phyloP scores from a whole-genome alignment of 371 early-diverging fungal genomes.

The Mortierella sp. region DNA sequence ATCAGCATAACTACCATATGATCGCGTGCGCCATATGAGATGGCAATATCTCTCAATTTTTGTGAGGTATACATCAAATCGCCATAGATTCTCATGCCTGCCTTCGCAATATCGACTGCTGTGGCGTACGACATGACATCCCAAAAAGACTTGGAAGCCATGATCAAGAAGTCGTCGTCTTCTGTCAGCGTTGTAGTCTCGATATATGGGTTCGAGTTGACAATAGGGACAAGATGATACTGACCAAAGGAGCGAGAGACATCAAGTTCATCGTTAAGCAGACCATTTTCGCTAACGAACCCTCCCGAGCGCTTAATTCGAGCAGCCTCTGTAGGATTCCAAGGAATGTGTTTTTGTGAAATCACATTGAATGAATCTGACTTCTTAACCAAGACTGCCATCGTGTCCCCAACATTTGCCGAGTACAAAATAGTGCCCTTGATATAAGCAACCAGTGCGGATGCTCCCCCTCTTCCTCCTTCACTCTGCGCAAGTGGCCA shows the following conservation, averaged over 20 bases:
- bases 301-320: constrained; percentile 88
- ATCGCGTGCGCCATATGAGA: constrained; percentile 84
- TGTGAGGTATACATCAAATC: constrained; percentile 86
- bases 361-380: constrained; percentile 81
- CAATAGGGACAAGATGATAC: constrained; percentile 85
- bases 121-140: constrained; percentile 84
- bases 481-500: constrained; percentile 60
- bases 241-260: constrained; percentile 91
- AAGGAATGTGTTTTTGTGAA: constrained; percentile 84
- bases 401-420: constrained; percentile 92
- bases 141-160: constrained; percentile 90
- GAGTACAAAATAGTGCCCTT: constrained; percentile 83
- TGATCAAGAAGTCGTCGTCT: constrained; percentile 92
- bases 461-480: constrained; percentile 75
- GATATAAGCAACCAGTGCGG: constrained; percentile 84
- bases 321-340: constrained; percentile 78
- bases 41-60: constrained; percentile 87
- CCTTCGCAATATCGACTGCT: constrained; percentile 88
- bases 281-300: constrained; percentile 80
- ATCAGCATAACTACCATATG: constrained; percentile 90
- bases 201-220: constrained; percentile 90
- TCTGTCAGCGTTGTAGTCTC: constrained; percentile 78
- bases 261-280: constrained; percentile 79
- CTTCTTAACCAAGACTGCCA: constrained; percentile 86
- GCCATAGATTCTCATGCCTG: constrained; percentile 70